Base-by-base conservation (phyloP, 345 rosid genomes). In the Aquilaria yunnanensis region DNA sequence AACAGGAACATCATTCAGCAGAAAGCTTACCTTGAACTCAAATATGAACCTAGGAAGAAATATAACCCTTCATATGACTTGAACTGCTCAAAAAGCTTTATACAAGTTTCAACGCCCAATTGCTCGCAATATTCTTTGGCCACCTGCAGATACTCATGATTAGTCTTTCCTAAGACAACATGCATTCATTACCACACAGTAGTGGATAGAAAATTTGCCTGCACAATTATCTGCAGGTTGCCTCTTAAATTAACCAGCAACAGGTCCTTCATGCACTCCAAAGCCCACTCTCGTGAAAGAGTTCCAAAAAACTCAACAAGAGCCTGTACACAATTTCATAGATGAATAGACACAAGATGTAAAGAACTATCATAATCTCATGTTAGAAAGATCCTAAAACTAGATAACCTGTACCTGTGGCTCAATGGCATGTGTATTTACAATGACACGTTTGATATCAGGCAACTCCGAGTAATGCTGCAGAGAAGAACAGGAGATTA, bases 261-360 rank as follows among this genome's bases (percentile, higher is more conserved):
- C 62, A 93, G 97, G 72, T 93, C 98, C 77, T 90, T 93, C 97
- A 93, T 93, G 83, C 98, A 93, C 75, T 93, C 98, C 78, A 93
- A 72, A 68, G 96, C 98, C 98, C 98, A 93, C 54, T 93, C 98
- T 53, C 83, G 81, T 32, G 98, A 93, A 53, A 93, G 92, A 63
- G 97, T 88, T 45, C 98, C 98, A 47, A 93, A 87, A 75, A 93
- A 93, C 78, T 93, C 98, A 31, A 93, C 98, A 64, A 93, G 94
- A 9, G 96, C 84, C 98, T 93, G 85, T 57, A 74, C 65, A 47
- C 34, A 13, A 37, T 16, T 45, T 75, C 61, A 64, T 13, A 50
- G 43, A 37, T 37, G 43, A 37, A 37, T 5, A 75, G 75, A 56
- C 43, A 37, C 5, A 37, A 3, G 43, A 37, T 37, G 41, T 3